A percentile compares a stretch with the other conserved stretches of the same genome.
Evolutionary conservation across 345 rosid genomes (phyloP).

Genomic region (Corymbia maculata): DNA sequence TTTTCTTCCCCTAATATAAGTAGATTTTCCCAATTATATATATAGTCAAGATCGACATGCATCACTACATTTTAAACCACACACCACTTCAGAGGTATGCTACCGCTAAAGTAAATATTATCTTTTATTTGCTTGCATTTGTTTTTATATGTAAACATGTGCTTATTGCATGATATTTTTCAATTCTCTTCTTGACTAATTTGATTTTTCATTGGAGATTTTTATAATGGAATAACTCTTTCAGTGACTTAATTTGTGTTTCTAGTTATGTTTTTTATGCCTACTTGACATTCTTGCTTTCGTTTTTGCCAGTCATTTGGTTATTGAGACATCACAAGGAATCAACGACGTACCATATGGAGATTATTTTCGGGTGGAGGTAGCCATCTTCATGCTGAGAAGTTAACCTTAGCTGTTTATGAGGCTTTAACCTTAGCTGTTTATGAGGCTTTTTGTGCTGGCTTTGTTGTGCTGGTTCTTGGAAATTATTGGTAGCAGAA

Average conservation of each 20-base stretch:
- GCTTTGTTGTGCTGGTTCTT: neutral
- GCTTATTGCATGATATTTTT: neutral
- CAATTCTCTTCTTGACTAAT: neutral
- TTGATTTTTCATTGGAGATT: neutral
- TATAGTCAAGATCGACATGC: neutral
- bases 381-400: constrained; percentile 12
- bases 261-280: neutral
- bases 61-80: neutral
- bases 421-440: neutral
- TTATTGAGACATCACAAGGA: constrained; percentile 81
- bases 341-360: constrained; percentile 79
- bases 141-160: neutral
- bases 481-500: neutral
- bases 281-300: constrained; percentile 5
- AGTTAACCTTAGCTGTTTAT: neutral
- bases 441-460: neutral
- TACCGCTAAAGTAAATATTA: neutral
- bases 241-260: neutral
- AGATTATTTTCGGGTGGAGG: constrained; percentile 90
- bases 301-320: constrained; percentile 53
- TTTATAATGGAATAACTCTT: neutral
- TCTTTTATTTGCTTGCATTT: neutral
- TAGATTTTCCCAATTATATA: neutral
- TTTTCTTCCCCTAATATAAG: neutral
- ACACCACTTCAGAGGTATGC: neutral